Conservation (phyloP, 768 basidiomycete species). For the Macrolepiota fuliginosa region DNA sequence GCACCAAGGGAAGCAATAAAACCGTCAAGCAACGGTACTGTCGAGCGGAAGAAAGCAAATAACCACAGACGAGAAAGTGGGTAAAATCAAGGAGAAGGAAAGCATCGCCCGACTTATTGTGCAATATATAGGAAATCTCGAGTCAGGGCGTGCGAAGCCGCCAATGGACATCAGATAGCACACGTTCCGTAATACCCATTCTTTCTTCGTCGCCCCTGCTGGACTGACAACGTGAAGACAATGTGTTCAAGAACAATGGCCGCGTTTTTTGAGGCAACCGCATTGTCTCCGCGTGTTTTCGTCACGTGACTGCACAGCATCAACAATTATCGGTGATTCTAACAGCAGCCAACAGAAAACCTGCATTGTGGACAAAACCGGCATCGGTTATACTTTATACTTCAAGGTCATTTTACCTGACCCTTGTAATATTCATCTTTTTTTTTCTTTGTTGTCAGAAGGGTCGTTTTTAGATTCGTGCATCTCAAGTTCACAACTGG, state of each 20-base stretch:
- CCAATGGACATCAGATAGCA: neutral
- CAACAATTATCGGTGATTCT: neutral
- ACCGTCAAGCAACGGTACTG: neutral
- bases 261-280: neutral
- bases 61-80: neutral
- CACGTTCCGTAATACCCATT: neutral
- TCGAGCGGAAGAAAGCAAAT: neutral
- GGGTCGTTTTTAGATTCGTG: too few relatives aligned
- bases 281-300: slow-evolving; percentile 3
- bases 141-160: neutral
- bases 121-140: slow-evolving; percentile 8
- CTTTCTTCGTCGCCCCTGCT: slow-evolving; percentile 2
- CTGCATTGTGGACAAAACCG: too few relatives aligned
- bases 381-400: too few relatives aligned
- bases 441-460: too few relatives aligned
- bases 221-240: slow-evolving; percentile 1
- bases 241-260: slow-evolving; percentile 11
- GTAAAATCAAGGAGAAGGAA: neutral
- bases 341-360: too few relatives aligned
- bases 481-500: too few relatives aligned
- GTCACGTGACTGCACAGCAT: slow-evolving; percentile 10
- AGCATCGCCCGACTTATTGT: slow-evolving; percentile 2
- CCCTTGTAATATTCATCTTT: too few relatives aligned
- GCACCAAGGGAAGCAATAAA: slow-evolving; percentile 5
- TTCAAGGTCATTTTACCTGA: too few relatives aligned